phyloP scores from a whole-genome alignment of 1,139 yeast species.

The Hanseniaspora sp. region DNA sequence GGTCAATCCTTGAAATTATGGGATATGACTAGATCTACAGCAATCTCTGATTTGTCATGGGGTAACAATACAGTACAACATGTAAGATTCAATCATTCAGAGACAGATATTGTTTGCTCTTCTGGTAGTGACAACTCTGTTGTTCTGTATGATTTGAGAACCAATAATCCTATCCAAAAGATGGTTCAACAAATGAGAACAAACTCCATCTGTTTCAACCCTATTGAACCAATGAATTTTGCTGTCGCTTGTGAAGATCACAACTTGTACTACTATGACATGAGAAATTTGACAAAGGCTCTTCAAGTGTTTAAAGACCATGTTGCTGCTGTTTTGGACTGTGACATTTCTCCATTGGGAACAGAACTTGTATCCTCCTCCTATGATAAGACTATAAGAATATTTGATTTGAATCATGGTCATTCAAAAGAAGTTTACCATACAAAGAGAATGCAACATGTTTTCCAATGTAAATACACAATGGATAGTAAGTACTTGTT shows the following conservation, averaged over 20 bases:
- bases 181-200: constrained; percentile 73
- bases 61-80: constrained; percentile 83
- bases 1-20: constrained; percentile 82
- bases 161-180: constrained; percentile 88
- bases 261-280: constrained; percentile 87
- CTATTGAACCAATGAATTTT: constrained; percentile 92
- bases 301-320: constrained; percentile 86
- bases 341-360: constrained; percentile 94
- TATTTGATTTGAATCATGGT: constrained; percentile 66
- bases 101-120: constrained; percentile 78
- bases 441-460: constrained; percentile 94
- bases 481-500: constrained; percentile 81
- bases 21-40: constrained; percentile 73
- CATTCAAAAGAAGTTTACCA: constrained; percentile 93
- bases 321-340: constrained; percentile 88
- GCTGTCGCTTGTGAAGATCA: constrained; percentile 93
- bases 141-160: constrained; percentile 80
- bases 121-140: constrained; percentile 88
- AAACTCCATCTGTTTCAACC: constrained; percentile 88
- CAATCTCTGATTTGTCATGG: constrained; percentile 75
- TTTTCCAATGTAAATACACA: constrained; percentile 70
- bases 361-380: constrained; percentile 92
- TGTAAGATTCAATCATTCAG: constrained; percentile 82
- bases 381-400: constrained; percentile 83
- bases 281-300: constrained; percentile 77